Evolutionary conservation across 352 stramenopile genomes (phyloP), one percentile per base, ranked within the genome.

Genomic region (Phytophthora europaea): DNA sequence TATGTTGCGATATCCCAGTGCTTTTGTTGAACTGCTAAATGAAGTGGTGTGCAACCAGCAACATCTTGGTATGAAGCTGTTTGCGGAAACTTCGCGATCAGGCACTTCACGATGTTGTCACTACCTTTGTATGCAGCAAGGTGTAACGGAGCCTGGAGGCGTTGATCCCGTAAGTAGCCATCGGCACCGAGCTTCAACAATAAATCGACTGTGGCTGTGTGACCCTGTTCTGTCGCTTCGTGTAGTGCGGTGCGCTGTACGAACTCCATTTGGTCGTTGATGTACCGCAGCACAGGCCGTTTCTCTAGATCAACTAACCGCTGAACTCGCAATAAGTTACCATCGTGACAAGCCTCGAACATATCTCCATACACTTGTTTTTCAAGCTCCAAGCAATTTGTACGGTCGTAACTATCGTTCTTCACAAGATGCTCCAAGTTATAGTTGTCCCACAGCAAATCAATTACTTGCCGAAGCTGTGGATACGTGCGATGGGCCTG

Each of bases 361-460:
- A 92, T 50, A 63, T 90, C 83, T 28, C 85, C 83, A 33, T 87
- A 92, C 1, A 91, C 67, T 63, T 84, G 65, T 31, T 82, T 83
- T 59, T 90, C 83, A 7, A 92, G 38, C 4, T 67, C 43, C 18
- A 92, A 55, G 22, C 85, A 92, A 56, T 75, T 82, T 0, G 23
- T 68, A 22, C 76, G 72, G 53, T 78, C 80, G 52, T 72, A 81
- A 8, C 61, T 38, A 26, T 88, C 83, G 22, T 57, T 34, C 18
- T 64, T 65, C 10, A 55, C 56, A 7, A 92, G 76, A 47, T 80
- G 63, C 9, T 69, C 16, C 2, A 72, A 15, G 1, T 76, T 65
- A 20, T 87, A 90, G 9, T 68, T 74, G 63, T 92, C 83, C 85
- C 85, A 92, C 1, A 92, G 57, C 16, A 92, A 65, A 68, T 91